Conservation (phyloP, 2,329 filamentous ascomycete genomes). For the Xylogone sp. region DNA sequence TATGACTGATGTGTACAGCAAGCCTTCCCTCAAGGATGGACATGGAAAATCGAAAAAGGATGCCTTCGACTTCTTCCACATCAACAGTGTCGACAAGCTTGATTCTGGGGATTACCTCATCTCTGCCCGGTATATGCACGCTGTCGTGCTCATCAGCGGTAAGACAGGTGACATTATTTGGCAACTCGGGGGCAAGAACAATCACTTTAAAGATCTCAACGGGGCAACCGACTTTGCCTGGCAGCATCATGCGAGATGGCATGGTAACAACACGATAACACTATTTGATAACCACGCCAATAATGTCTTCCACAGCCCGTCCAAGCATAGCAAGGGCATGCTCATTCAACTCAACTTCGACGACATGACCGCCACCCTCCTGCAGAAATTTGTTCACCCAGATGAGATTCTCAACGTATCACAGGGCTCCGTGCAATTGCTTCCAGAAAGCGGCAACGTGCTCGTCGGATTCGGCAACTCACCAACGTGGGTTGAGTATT, state of each 20-base stretch:
- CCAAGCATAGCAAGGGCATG: constrained; percentile 26
- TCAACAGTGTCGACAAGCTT: constrained; percentile 35
- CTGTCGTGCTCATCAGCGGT: constrained; percentile 42
- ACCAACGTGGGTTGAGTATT: constrained; percentile 45
- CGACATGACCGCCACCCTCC: constrained; percentile 38
- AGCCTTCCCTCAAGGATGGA: constrained; percentile 10
- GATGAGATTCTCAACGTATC: constrained; percentile 34
- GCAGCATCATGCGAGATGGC: constrained; percentile 43
- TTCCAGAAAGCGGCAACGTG: constrained; percentile 40
- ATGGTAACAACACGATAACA: constrained; percentile 14
- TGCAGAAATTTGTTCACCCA: constrained; percentile 35
- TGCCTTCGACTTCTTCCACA: constrained; percentile 23
- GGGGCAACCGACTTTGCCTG: constrained; percentile 43
- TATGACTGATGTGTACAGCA: constrained; percentile 12
- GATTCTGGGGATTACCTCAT: constrained; percentile 40
- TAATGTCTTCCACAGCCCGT: constrained; percentile 30
- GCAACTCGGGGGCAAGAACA: constrained; percentile 41
- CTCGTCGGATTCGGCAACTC: constrained; percentile 47
- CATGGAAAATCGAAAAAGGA: constrained; percentile 12
- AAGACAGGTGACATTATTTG: constrained; percentile 42
- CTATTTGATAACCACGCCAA: constrained; percentile 30
- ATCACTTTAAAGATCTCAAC: constrained; percentile 32
- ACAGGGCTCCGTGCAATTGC: constrained; percentile 40
- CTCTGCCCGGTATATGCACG: constrained; percentile 40
- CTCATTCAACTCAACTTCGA: constrained; percentile 34